These are phyloP conservation scores for Colletotrichum sp. DNA, from an alignment of 2,329 filamentous ascomycete genomes.

Conservation along the genomic window DNA sequence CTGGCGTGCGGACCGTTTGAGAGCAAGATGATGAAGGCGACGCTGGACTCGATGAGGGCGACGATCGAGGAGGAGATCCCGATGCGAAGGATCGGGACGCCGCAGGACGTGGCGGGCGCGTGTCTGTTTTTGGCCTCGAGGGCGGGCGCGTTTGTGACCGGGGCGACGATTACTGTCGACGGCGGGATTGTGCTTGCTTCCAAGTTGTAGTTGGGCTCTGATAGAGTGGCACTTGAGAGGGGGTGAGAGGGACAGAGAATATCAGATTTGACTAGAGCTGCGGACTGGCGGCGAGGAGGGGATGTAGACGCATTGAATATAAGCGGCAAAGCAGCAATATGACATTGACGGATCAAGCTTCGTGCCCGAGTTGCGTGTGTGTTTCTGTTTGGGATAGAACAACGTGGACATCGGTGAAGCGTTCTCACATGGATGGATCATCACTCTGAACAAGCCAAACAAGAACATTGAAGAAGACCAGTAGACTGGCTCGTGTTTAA, in stretches of 20 bases:
- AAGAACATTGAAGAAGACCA: not conserved
- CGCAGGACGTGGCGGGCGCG: constrained; percentile 73
- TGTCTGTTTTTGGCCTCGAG: constrained; percentile 73
- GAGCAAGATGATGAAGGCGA: constrained; percentile 71
- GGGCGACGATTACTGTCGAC: constrained; percentile 67
- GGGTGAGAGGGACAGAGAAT: not conserved
- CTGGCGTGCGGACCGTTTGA: constrained; percentile 75
- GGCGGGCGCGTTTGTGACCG: constrained; percentile 71
- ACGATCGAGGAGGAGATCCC: constrained; percentile 64
- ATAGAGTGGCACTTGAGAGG: not conserved
- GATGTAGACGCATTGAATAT: not conserved
- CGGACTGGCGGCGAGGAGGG: not conserved
- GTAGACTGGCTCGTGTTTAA: not conserved
- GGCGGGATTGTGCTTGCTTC: constrained; percentile 55
- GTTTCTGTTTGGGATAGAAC: not conserved
- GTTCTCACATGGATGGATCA: no score
- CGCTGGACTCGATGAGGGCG: constrained; percentile 59
- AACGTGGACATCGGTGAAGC: not conserved
- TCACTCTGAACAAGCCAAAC: not conserved
- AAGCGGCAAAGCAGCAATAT: not conserved
- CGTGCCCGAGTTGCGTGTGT: not conserved
- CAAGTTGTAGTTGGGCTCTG: constrained; percentile 41
- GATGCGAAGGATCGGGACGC: constrained; percentile 68
- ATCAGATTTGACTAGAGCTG: not conserved
- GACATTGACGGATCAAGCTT: not conserved